Base-by-base conservation (phyloP, 352 stramenopile genomes). In the Thalassiosira exigua region DNA sequence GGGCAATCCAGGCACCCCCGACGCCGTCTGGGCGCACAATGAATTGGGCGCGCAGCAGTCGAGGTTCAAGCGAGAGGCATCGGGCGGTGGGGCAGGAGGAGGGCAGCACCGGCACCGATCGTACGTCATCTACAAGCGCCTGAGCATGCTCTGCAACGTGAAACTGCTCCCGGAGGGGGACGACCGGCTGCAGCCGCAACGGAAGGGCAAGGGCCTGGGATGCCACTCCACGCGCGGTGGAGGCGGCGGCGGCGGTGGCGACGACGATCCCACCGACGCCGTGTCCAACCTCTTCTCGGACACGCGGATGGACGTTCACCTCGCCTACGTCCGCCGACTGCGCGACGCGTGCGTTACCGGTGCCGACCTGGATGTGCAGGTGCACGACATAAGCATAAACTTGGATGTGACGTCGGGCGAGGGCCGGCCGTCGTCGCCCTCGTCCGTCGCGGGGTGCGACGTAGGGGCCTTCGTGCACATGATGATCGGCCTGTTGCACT, bases 1-100 rank as follows among this genome's bases (percentile, higher is more conserved):
- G 46, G 88, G 88, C 39, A 44, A 87, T 66, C 56, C 85, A n/a
- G 84, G 71, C 19, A 84, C 51, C n/a, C 86, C 86, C 0, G 82
- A 92, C 53, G n/a, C 80, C 60, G 72, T 92, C 0, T 93, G 88
- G 88, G 56, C 56, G 7, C 88, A 93, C 60, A 93, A 93, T 71
- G 76, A 85, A 30, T 60, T 78, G 42, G 54, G n/a, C 21, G 66
- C 54, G 36, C 73, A 81, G 39, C 58, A 77, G 50, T 67, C 22
- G 7, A 41, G 65, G 66, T 75, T 57, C 17, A 52, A 48, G 41
- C 60, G 21, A 54, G 69, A 57, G 2, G 17, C 52, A 76, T 22
- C 7, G 3, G n/a, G n/a, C n/a, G n/a, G n/a, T n/a, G n/a, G n/a
- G n/a, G 56, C 22, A 7, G 7, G 4, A 7, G 22, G 9, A 4